Base-by-base conservation (phyloP, 31 red algal genomes). In the Bonnemaisonia californica region DNA sequence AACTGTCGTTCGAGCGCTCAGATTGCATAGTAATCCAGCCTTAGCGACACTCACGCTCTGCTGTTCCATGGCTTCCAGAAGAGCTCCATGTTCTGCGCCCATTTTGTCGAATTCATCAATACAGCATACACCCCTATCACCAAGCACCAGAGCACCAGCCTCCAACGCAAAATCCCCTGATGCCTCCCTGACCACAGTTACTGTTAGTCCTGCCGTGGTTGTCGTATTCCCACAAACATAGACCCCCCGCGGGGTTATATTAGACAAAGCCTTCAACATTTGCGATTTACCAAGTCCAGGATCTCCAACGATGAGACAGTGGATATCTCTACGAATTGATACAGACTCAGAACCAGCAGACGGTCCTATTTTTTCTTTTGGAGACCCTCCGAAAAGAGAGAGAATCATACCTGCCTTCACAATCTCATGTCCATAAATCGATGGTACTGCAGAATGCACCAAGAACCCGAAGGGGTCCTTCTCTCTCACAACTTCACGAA, bases 41-140 rank as follows among this genome's bases (percentile, higher is more conserved):
- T 95, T 95, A 19, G 96, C 96, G 4, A 98, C 90, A 57, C 84
- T 89, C 7, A 98, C 93, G 65, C 90, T 92, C 42, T 98, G 96
- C 74, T 98, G 96, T 75, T 98, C 96, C 96, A 98, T 98, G 18
- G 89, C 86, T 67, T 98, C 96, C 57, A 98, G 73, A 27, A 98
- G 85, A 28, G 92, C 92, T 60, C 87, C 85, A 59, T 95, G 89
- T 59, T 98, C 96, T 41, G 86, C 87, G 59, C 85, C 56, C 96
- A 98, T 98, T 61, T 98, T 95, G 40, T 98, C 96, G 77, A 98
- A 98, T 61, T 98, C 92, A 79, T 98, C 96, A 67, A 98, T 93
- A 73, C 92, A 95, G 28, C 93, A 95, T 18, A 98, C 62, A 31
- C 96, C 93, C 51, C 89, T 62, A 82, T 98, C 96, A 13, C 84